phyloP scores from a whole-genome alignment of 2,329 filamentous ascomycete species.

The Drechmeria coniospora region DNA sequence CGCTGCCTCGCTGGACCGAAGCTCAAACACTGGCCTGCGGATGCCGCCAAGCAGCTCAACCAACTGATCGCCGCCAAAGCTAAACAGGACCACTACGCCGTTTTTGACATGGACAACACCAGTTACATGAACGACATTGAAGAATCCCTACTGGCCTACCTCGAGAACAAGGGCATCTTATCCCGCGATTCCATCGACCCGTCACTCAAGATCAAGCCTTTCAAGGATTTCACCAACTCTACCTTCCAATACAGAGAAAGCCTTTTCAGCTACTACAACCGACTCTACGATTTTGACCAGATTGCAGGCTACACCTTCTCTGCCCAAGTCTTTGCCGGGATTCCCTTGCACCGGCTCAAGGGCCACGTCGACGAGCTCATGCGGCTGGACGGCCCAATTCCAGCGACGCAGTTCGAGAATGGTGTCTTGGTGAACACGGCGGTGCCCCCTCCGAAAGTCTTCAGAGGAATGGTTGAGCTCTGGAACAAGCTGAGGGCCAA shows the following conservation, averaged over 20 bases:
- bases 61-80: slow-evolving; percentile 22
- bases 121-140: slow-evolving; percentile 25
- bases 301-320: slow-evolving; percentile 27
- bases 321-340: slow-evolving; percentile 23
- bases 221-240: too few relatives aligned
- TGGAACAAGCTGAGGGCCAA: slow-evolving; percentile 25
- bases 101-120: slow-evolving; percentile 31
- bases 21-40: slow-evolving; percentile 18
- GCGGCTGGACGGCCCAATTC: slow-evolving; percentile 21
- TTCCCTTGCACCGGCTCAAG: slow-evolving; percentile 28
- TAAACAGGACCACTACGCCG: slow-evolving; percentile 20
- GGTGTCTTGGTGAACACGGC: slow-evolving; percentile 13
- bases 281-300: slow-evolving; percentile 26
- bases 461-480: slow-evolving; percentile 24
- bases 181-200: slow-evolving; percentile 25
- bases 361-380: slow-evolving; percentile 31
- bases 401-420: slow-evolving; percentile 19
- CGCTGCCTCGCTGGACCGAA: not conserved
- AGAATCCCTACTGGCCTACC: slow-evolving; percentile 25
- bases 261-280: slow-evolving; percentile 28
- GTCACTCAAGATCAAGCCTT: slow-evolving; percentile 22
- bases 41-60: slow-evolving; percentile 18
- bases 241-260: slow-evolving; percentile 20
- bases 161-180: slow-evolving; percentile 24
- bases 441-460: slow-evolving; percentile 20